Evolutionary conservation across 495 filamentous ascomycete species (phyloP).

Genomic region (Jackrogersella multiformis): DNA sequence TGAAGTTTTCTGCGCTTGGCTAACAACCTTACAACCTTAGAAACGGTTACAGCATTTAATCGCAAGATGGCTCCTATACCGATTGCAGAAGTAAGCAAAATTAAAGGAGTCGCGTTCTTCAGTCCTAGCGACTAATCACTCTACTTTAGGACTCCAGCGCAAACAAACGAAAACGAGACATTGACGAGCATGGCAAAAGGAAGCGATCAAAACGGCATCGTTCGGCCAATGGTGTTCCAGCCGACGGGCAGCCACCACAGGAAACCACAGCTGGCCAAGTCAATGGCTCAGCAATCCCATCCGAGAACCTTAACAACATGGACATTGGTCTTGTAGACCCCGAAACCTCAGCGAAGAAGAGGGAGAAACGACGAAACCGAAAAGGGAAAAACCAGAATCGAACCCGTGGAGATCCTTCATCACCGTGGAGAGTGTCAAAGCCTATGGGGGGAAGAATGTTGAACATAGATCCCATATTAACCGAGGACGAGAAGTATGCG

Average conservation of each 20-base stretch:
- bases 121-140: slow-evolving; percentile 6
- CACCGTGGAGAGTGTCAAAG: slow-evolving; percentile 66
- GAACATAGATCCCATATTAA: slow-evolving; percentile 80
- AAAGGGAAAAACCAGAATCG: background rate
- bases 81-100: slow-evolving; percentile 27
- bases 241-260: slow-evolving; percentile 15
- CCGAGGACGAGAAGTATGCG: slow-evolving; percentile 80
- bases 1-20: slow-evolving; percentile 34
- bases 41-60: slow-evolving; percentile 2
- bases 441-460: slow-evolving; percentile 74
- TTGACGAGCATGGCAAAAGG: slow-evolving; percentile 37
- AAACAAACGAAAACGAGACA: slow-evolving; percentile 41
- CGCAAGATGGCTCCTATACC: slow-evolving; percentile 34
- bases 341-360: background rate
- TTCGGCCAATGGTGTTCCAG: background rate
- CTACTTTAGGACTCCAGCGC: slow-evolving; percentile 11
- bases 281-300: slow-evolving; percentile 1
- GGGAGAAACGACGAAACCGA: slow-evolving; percentile 25
- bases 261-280: background rate
- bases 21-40: background rate
- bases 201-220: slow-evolving; percentile 34
- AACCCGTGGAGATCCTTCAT: background rate
- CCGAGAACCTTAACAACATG: background rate
- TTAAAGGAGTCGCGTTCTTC: background rate
- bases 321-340: background rate